These are phyloP conservation scores for Phytophthora pinifolia DNA, from an alignment of 352 stramenopile genomes.

Conservation along the genomic window DNA sequence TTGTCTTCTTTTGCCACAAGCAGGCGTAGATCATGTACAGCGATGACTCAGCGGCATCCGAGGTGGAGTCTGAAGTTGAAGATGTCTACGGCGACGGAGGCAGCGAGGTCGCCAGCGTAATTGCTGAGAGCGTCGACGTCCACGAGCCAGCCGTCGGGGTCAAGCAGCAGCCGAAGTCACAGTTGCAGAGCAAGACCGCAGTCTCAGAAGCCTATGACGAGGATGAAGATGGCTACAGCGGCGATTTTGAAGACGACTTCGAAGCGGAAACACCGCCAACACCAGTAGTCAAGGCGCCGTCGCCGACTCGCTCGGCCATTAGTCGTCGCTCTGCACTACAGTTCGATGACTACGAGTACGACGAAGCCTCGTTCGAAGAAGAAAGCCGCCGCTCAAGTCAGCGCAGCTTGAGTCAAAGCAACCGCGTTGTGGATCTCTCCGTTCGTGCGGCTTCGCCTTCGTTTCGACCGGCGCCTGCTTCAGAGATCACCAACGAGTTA, in stretches of 20 bases:
- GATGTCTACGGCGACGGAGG: conserved; percentile 30
- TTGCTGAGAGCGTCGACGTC: conserved; percentile 44
- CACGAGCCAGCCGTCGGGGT: background rate
- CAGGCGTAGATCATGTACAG: conserved; percentile 49
- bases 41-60: conserved; percentile 67
- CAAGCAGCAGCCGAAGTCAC: conserved; percentile 16
- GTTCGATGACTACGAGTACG: conserved; percentile 57
- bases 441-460: conserved; percentile 49
- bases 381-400: conserved; percentile 55
- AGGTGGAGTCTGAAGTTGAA: conserved; percentile 62
- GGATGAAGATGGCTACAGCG: conserved; percentile 60
- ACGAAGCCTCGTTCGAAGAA: conserved; percentile 71
- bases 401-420: conserved; percentile 33
- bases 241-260: conserved; percentile 67
- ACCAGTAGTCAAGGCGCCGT: conserved; percentile 6
- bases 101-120: conserved; percentile 51
- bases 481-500: conserved; percentile 17
- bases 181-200: conserved; percentile 9
- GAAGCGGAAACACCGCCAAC: conserved; percentile 16
- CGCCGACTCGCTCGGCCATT: conserved; percentile 15
- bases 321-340: conserved; percentile 12
- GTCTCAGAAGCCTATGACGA: conserved; percentile 46
- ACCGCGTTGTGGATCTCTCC: conserved; percentile 62
- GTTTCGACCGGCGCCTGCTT: conserved; percentile 22
- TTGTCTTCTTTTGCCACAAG: conserved; percentile 3